Evolutionary conservation across 305 asterid genomes (phyloP), one percentile per base, ranked within the genome.

Genomic region (Caryopteris hybrid): DNA sequence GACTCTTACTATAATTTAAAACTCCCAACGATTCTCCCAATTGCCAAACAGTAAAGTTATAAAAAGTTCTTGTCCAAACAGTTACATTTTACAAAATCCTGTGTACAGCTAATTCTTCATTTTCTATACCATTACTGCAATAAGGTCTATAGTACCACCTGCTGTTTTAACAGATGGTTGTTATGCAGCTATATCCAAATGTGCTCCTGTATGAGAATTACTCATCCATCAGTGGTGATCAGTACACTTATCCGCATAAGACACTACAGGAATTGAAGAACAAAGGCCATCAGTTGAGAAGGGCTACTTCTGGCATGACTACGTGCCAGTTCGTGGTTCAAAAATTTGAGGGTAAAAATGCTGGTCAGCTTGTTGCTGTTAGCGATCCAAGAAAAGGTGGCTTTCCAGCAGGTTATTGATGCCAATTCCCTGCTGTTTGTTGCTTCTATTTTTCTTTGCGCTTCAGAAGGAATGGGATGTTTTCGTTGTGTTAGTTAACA

Each of bases 391-490:
- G 71, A 53, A 66, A 66, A 39, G 54, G 54, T 39, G 54, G 63
- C 5, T 39, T 66, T n/a, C 43, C 64, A n/a, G 71, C 71, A 53
- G 71, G 63, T 17, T 66, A 66, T 54, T 53, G 71, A 66, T 38
- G 50, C 16, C 41, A 42, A 2, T 22, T 27, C n/a, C 64, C 33
- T 17, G 31, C 33, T 59, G 0, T 21, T 59, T 38, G 18, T 17
- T 8, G 22, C n/a, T 17, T 8, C 14, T 23, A n/a, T n/a, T n/a
- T 2, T 6, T 13, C 8, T n/a, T 8, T 13, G 39, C 39, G 41
- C 13, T 21, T 21, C 10, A 33, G 2, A 51, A 22, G 59, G 52
- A 45, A 45, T 17, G 17, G 18, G 8, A 2, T 6, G 14, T 12
- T 16, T 52, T 52, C 10, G 8, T 10, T 50, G 31, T 50, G 10